These are phyloP conservation scores for Astrothelium subdiscretum DNA, from an alignment of 495 filamentous ascomycete species.

Conservation along the genomic window DNA sequence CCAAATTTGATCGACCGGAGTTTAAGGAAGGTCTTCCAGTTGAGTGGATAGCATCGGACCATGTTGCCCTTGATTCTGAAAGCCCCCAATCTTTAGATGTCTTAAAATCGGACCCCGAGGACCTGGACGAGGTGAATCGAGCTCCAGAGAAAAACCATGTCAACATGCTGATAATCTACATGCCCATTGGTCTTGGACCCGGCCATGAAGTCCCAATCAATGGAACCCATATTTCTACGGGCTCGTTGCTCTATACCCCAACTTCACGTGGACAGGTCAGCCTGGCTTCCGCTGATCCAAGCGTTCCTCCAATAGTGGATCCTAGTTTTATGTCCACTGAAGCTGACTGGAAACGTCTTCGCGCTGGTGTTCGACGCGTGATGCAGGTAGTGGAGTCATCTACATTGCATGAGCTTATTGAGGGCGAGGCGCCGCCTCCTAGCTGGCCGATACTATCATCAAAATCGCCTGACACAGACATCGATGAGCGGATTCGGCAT, in stretches of 20 bases:
- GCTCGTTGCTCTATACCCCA: not conserved
- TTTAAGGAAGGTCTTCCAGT: not conserved
- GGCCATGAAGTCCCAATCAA: not conserved
- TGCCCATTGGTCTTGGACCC: not conserved
- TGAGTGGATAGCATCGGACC: not conserved
- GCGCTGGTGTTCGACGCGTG: not conserved
- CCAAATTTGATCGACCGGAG: not conserved
- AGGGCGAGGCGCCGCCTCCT: not conserved
- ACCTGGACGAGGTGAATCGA: not conserved
- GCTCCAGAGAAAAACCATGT: not conserved
- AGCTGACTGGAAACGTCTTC: not conserved
- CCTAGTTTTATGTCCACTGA: not conserved
- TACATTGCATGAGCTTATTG: not conserved
- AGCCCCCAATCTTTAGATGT: not conserved
- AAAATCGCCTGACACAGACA: not conserved
- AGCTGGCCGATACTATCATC: not conserved
- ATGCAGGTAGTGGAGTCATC: not conserved
- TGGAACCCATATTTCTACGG: not conserved
- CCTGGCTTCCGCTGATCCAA: not conserved
- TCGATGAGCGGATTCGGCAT: not conserved
- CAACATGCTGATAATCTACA: not conserved
- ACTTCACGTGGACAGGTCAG: not conserved
- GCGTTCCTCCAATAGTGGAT: not conserved
- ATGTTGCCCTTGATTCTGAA: not conserved
- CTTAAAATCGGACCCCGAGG: not conserved